Evolutionary conservation across 768 basidiomycete species (phyloP).

Genomic region (Fomitopsis pulvina): DNA sequence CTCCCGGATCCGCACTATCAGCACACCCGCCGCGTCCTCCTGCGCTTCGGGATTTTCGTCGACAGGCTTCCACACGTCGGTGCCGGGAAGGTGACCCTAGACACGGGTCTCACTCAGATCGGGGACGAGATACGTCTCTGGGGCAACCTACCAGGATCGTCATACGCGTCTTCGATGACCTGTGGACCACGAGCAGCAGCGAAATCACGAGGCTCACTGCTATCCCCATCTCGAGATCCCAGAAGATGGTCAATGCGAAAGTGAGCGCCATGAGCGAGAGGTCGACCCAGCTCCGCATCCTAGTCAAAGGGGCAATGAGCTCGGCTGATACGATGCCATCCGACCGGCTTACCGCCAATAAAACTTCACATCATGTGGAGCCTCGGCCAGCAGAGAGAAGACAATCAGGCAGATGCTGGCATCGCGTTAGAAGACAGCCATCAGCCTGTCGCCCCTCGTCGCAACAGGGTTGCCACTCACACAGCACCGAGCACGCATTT

Average conservation of each 20-base stretch:
- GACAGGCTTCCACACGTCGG: conserved; percentile 85
- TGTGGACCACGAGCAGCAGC: conserved; percentile 81
- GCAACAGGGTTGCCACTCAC: conserved; percentile 29
- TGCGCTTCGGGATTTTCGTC: conserved; percentile 81
- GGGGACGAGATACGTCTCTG: neutral
- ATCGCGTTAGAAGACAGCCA: neutral
- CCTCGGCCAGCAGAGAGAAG: conserved; percentile 75
- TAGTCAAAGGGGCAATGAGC: conserved; percentile 18
- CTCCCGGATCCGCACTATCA: conserved; percentile 88
- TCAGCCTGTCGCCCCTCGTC: neutral
- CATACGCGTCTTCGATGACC: conserved; percentile 86
- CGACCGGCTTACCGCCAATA: conserved; percentile 70
- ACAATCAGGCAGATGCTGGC: conserved; percentile 78
- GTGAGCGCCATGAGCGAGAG: conserved; percentile 82
- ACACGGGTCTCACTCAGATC: too few relatives aligned
- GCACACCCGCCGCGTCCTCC: conserved; percentile 72
- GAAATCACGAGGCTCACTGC: conserved; percentile 85
- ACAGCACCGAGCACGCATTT: conserved; percentile 87
- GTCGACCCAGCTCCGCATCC: conserved; percentile 93
- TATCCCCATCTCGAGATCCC: conserved; percentile 90
- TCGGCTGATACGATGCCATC: neutral
- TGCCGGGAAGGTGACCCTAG: conserved; percentile 86
- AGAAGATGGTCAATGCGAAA: conserved; percentile 80
- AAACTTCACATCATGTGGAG: conserved; percentile 80
- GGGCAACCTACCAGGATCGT: conserved; percentile 65